Evolutionary conservation across 495 filamentous ascomycete species (phyloP).

Genomic region (Podospora sp.): DNA sequence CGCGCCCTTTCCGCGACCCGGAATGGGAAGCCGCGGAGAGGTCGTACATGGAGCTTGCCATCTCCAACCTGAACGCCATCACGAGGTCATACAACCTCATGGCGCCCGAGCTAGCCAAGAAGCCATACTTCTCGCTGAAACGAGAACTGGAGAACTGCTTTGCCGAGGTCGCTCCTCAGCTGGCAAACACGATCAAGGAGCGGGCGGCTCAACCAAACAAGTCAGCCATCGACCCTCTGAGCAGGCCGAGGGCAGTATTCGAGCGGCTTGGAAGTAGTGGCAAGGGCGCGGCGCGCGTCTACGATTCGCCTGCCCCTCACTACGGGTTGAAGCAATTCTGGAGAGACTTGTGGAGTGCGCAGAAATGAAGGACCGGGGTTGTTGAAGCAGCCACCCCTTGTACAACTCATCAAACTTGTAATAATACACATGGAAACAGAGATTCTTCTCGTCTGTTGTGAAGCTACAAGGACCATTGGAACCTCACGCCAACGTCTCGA

Average conservation of each 20-base stretch:
- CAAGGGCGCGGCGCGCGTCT: slow-evolving; percentile 56
- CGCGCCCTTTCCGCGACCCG: slow-evolving; percentile 64
- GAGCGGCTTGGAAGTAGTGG: slow-evolving; percentile 50
- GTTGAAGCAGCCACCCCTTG: no score
- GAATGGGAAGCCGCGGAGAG: slow-evolving; percentile 70
- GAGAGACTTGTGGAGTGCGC: slow-evolving; percentile 66
- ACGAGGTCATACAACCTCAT: slow-evolving; percentile 92
- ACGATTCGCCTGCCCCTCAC: slow-evolving; percentile 69
- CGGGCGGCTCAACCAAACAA: slow-evolving; percentile 61
- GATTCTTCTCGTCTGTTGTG: no score
- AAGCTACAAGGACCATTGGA: no score
- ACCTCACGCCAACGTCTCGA: no score
- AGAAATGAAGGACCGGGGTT: neutral
- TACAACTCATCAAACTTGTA: no score
- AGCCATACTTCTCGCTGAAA: slow-evolving; percentile 85
- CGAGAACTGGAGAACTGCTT: slow-evolving; percentile 82
- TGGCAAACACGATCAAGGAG: slow-evolving; percentile 71
- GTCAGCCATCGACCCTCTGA: slow-evolving; percentile 32
- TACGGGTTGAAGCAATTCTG: slow-evolving; percentile 91
- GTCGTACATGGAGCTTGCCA: slow-evolving; percentile 75
- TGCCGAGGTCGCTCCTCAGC: slow-evolving; percentile 76
- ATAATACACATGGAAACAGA: no score
- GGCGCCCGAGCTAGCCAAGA: slow-evolving; percentile 88
- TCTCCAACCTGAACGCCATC: slow-evolving; percentile 76
- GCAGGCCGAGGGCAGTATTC: slow-evolving; percentile 38